phyloP scores from a whole-genome alignment of 2,329 filamentous ascomycete species.

The Cladosporium sp. region DNA sequence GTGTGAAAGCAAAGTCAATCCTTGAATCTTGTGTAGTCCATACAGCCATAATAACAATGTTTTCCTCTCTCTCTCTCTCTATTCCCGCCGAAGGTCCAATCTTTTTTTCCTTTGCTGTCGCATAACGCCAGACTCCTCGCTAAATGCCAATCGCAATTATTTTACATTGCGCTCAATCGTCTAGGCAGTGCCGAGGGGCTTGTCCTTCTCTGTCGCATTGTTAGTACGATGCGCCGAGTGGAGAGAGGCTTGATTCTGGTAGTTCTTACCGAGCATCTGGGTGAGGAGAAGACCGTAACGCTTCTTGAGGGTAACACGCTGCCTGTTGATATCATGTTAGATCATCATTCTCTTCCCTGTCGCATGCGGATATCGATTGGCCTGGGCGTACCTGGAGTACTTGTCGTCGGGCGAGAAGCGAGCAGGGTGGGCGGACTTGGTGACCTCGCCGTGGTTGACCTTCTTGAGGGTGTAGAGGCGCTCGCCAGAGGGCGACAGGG shows the following conservation, averaged over 20 bases:
- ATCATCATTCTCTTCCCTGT: not conserved
- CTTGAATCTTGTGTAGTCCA: constrained; percentile 2
- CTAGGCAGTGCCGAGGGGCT: constrained; percentile 44
- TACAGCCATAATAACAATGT: constrained; percentile 4
- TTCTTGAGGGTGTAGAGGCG: constrained; percentile 96
- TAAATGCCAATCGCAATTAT: constrained; percentile 24
- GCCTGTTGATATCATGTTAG: constrained; percentile 51
- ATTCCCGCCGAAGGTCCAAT: not conserved
- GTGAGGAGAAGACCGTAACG: constrained; percentile 85
- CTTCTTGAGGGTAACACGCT: constrained; percentile 93
- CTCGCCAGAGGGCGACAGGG: constrained; percentile 76
- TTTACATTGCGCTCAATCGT: constrained; percentile 7
- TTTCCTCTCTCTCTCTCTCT: not conserved
- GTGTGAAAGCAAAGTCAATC: not conserved
- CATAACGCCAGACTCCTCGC: constrained; percentile 30
- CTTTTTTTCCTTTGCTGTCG: constrained; percentile 14
- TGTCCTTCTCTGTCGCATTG: constrained; percentile 41
- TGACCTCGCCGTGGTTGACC: constrained; percentile 75
- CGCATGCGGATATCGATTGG: not conserved
- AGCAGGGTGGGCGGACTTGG: constrained; percentile 93
- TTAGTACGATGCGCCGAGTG: constrained; percentile 5
- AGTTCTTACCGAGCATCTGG: constrained; percentile 58
- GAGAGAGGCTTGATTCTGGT: not conserved
- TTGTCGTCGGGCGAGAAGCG: constrained; percentile 98
- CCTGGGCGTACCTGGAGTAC: constrained; percentile 68